Evolutionary conservation across 2,329 filamentous ascomycete species (phyloP), one percentile per base, ranked within the genome.

Genomic region (Leptoxyphium fumago): DNA sequence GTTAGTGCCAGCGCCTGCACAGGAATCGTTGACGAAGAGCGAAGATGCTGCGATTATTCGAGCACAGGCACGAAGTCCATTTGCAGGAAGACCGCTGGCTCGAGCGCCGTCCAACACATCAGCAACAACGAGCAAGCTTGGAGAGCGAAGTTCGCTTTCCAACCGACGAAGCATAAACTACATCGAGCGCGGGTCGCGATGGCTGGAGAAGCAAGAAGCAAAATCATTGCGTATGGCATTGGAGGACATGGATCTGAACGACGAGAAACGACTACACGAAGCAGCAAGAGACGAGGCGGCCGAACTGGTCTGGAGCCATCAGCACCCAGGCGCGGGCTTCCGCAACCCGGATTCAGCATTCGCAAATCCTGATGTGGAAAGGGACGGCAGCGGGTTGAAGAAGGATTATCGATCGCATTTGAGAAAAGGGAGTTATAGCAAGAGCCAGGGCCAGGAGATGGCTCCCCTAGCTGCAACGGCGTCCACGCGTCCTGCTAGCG

Each of bases 141-240:
- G 9, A 28, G 40, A 47, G 10, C 43, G 62, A 28, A 70, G 73
- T 11, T 55, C 77, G 45, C 77, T 69, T 2, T 71, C 78, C 42
- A 71, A 81, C 41, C 77, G 81, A 13, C 75, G 78, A 6, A 82
- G 72, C 47, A 69, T 77, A 38, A 77, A 74, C 7, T 87, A 87
- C 60, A 79, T 84, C 45, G 83, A 87, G 61, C 74, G 78, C 45
- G 81, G 80, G 14, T 75, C 78, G 56, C 69, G 82, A 53, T 85
- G 82, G 80, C 83, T 84, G 75, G 83, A 88, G 60, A 84, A 82
- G 60, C 81, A 86, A 56, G 83, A 88, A 61, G 80, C 77, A 3
- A 72, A 73, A 30, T 81, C 81, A 15, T 63, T 88, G 46, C 74
- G 80, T 14, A 72, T 78, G 48, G 82, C 83, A 10, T 77, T 88